Percentiles rank a stretch among this genome's conserved stretches.
Evolutionary conservation across 2,329 filamentous ascomycete genomes (phyloP).

Genomic region (Nemania abortiva): DNA sequence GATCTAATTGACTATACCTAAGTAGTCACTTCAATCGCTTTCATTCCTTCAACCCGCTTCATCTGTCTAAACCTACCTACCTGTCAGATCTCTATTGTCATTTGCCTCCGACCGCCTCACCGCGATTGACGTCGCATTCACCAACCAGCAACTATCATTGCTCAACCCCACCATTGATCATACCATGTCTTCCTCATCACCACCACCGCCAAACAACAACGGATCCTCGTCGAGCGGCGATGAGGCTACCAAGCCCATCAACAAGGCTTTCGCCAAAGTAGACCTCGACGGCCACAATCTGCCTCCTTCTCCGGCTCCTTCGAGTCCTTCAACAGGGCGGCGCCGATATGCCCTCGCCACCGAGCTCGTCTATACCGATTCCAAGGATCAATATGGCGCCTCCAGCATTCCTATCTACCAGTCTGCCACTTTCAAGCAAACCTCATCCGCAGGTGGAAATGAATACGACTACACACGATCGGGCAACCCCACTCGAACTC

Average conservation of each 20-base stretch:
- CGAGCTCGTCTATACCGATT: conserved; percentile 95
- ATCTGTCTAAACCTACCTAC: neutral
- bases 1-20: neutral
- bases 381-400: conserved; percentile 95
- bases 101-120: conserved; percentile 1
- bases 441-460: conserved; percentile 79
- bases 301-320: conserved; percentile 92
- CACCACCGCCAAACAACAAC: conserved; percentile 42
- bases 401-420: conserved; percentile 98
- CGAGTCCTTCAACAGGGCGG: conserved; percentile 85
- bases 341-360: conserved; percentile 92
- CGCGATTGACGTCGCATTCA: neutral
- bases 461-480: conserved; percentile 99
- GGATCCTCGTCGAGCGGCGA: conserved; percentile 49
- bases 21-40: conserved; percentile 2
- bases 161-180: conserved; percentile 13
- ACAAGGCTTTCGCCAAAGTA: conserved; percentile 70
- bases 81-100: too few relatives aligned
- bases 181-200: conserved; percentile 43
- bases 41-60: neutral
- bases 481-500: conserved; percentile 94
- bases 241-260: conserved; percentile 57
- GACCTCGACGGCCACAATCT: conserved; percentile 87
- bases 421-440: conserved; percentile 98
- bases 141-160: neutral